Percentiles rank a stretch among this genome's conserved stretches.
phyloP scores from a whole-genome alignment of 2,329 filamentous ascomycete genomes.

The Thielaviopsis punctulata region DNA sequence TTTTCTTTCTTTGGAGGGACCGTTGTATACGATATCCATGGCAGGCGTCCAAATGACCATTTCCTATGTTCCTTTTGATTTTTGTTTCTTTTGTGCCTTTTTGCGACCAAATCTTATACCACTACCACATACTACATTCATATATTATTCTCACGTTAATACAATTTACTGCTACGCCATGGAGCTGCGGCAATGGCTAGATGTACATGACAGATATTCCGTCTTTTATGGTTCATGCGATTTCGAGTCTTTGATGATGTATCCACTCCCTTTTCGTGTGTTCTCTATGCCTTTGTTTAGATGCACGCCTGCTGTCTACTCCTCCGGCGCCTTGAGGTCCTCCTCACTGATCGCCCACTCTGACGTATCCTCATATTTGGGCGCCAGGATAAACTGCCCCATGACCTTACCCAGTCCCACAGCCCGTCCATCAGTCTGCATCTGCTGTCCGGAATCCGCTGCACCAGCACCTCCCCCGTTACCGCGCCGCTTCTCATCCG shows the following conservation, averaged over 20 bases:
- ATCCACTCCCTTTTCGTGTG: neutral
- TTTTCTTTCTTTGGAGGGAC: neutral
- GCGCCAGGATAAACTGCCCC: slow-evolving; percentile 43
- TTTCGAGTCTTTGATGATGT: no score
- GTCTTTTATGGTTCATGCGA: no score
- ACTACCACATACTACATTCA: neutral
- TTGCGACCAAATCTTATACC: neutral
- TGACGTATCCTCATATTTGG: slow-evolving; percentile 39
- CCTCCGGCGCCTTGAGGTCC: slow-evolving; percentile 16
- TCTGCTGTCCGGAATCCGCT: slow-evolving; percentile 21
- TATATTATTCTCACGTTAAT: no score
- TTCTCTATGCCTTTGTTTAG: neutral
- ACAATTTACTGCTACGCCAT: no score
- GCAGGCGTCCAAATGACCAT: neutral
- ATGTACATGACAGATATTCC: neutral
- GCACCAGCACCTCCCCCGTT: no score
- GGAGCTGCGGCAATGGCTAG: no score
- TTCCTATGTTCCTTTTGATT: neutral
- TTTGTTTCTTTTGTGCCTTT: neutral
- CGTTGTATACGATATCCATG: neutral
- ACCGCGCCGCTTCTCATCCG: slow-evolving; percentile 30
- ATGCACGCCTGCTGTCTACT: neutral
- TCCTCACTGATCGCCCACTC: slow-evolving; percentile 31
- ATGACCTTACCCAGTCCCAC: slow-evolving; percentile 45
- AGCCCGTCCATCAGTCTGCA: slow-evolving; percentile 22